phyloP scores from a whole-genome alignment of 129 eudicot species.

The sunflower (Helianthus annuus) region HanXRQr2.0-SUNRISE NC_035433.2:138678521-138679020 shows the following conservation, averaged over 20 bases:
- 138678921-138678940: constrained; percentile 74
- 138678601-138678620: too few relatives aligned
- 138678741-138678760: too few relatives aligned
- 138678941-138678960: constrained; percentile 62
- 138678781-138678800: background rate
- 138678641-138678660: too few relatives aligned
- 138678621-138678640: too few relatives aligned
- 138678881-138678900: constrained; percentile 22
- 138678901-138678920: constrained; percentile 66
- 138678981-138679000: constrained; percentile 56
- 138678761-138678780: background rate
- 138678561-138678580: too few relatives aligned
- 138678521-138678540: too few relatives aligned
- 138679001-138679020: constrained; percentile 62
- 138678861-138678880: background rate
- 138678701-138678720: background rate
- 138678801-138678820: constrained; percentile 3
- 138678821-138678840: background rate
- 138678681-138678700: too few relatives aligned
- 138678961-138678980: constrained; percentile 30
- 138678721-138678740: too few relatives aligned
- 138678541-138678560: too few relatives aligned
- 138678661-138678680: too few relatives aligned
- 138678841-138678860: background rate
- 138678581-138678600: too few relatives aligned